Base-by-base conservation (phyloP, 2,329 filamentous ascomycete species). In the Exophiala xenobiotica region DNA sequence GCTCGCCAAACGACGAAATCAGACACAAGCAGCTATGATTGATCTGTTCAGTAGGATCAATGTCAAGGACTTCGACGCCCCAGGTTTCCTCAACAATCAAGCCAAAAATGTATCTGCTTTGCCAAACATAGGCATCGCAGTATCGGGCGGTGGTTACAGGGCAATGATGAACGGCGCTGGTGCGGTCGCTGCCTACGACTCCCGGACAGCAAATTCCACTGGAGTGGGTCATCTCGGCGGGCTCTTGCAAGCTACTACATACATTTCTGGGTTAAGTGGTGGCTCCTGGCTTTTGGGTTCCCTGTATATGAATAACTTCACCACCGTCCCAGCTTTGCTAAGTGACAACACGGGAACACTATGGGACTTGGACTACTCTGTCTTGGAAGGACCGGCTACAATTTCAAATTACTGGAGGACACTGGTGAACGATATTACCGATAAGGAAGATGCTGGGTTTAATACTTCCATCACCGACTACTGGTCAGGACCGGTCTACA, bases 231-330 rank as follows among this genome's bases (percentile, higher is more conserved):
- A 89, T 40, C 75, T 95, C 22, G 87, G 89, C 42, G 90, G 90
- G 4, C 71, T 95, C 58, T 73, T 95, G 58, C 90, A 95, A 72
- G 78, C 86, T 3, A 71, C 88, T 0, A 95, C 89, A 0, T 95
- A 95, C 65, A 67, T 95, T 11, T 78, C 88, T 2, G 89, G 88
- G 6, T 75, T 95, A 3, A 92, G 87, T 3, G 90, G 90, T 24
- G 90, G 89, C 45, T 82, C 84, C 45, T 95, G 90, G 90, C 75
- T 95, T 18, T 79, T 95, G 3, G 87, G 88, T 14, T 88, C 85
- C 50, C 73, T 95, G 8, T 90, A 81, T 53, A 74, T 82, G 61
- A 83, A 85, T 67, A 93, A 95, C 73, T 95, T 90, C 66, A 86
- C 83, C 11, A 82, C 83, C 0, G 78, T 90, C 3, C 68, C 79